Base-by-base conservation (phyloP, 1,284 basidiomycete species). In the Tetrapyrgos nigripes region DNA sequence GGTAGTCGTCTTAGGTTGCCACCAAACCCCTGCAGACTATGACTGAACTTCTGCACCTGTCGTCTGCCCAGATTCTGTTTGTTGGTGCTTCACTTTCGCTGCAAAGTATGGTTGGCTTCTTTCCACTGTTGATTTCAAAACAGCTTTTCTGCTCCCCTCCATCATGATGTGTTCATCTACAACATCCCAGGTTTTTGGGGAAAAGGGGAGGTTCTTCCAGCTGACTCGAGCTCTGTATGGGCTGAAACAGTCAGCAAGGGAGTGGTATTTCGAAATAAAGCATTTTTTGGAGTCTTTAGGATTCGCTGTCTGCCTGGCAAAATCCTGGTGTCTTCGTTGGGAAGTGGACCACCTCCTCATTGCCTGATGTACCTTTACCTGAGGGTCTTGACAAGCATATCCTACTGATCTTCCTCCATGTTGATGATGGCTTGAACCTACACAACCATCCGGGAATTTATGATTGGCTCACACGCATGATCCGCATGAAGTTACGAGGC, bases 141-240 rank as follows among this genome's bases (percentile, higher is more conserved):
- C 65, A 11, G 76, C 74, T 0, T 77, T 72, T 56, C 67, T 56
- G 72, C 68, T 1, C 21, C 53, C 0, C 62, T 77, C 0, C 31
- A 66, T 1, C 60, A 71, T 31, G 60, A 65, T 11, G 62, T 78
- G 26, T 77, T 73, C 60, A 66, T 74, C 57, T 57, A 66, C 19
- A 64, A 68, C 4, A 72, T 75, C 4, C 65, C 66, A 10, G 69
- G 69, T 14, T 68, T 66, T 44, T 8, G 2, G 17, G 2, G 44
- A 55, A 5, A 28, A 50, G 0, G 31, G 44, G 0, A 48, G 54
- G 21, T 63, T 65, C 14, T 55, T 50, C 13, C 24, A 45, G 0
- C 48, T 68, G 0, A 31, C 33, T 3, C 47, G 60, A 19, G 63
- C 62, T 1, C 44, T 71, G 1, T 75, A 76, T 59, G 72, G 74